Percentiles rank a stretch among this genome's conserved stretches.
Evolutionary conservation across 176 grass and related monocot genomes (phyloP).

Genomic region (Poa pratensis): DNA sequence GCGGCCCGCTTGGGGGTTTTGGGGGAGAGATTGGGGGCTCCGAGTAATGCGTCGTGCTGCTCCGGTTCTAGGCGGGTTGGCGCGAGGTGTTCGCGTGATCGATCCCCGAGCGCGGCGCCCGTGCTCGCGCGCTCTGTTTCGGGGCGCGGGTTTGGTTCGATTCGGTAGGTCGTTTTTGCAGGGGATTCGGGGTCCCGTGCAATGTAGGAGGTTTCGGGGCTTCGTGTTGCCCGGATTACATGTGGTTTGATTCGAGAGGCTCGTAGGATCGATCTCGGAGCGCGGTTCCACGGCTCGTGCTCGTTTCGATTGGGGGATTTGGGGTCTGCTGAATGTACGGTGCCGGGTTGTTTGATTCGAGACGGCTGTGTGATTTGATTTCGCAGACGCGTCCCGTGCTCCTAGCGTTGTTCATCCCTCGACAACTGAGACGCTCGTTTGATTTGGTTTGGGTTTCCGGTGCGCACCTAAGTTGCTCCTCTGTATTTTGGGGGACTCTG

Average conservation of each 20-base stretch:
- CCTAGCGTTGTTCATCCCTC: background rate
- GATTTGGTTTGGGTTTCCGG: background rate
- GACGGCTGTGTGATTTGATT: background rate
- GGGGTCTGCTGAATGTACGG: background rate
- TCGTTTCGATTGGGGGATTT: conserved; percentile 32
- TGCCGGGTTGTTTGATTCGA: background rate
- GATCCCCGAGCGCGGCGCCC: background rate
- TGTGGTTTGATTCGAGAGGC: background rate
- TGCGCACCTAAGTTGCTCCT: background rate
- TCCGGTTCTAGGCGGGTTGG: background rate
- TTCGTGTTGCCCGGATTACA: background rate
- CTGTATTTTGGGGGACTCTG: background rate
- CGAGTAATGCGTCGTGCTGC: background rate
- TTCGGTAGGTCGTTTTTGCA: background rate
- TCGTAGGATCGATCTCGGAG: background rate
- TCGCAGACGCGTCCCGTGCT: background rate
- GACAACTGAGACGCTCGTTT: too few relatives aligned
- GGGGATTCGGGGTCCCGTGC: background rate
- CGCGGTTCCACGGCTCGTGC: conserved; percentile 19
- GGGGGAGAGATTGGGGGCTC: background rate
- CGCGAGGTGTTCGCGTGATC: background rate
- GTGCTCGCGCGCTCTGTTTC: background rate
- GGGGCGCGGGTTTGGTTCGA: background rate
- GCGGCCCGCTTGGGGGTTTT: background rate
- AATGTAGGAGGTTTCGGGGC: background rate